Evolutionary conservation across 2,329 filamentous ascomycete genomes (phyloP).

Genomic region (Plenodomus lindquistii): DNA sequence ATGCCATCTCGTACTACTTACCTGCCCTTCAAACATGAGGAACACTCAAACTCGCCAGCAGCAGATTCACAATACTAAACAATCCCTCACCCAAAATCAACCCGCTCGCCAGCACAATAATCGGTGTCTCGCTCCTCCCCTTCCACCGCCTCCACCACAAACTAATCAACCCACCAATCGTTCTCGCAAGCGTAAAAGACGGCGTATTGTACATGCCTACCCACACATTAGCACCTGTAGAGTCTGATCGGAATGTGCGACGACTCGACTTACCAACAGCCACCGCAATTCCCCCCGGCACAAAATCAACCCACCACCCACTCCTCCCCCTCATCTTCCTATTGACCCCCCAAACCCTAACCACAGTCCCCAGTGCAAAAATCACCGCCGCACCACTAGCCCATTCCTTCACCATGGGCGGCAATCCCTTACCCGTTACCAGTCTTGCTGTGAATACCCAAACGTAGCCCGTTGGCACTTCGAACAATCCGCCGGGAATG

Average conservation of each 20-base stretch:
- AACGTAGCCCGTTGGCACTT: slow-evolving; percentile 92
- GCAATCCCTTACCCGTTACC: slow-evolving; percentile 87
- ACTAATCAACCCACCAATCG: slow-evolving; percentile 67
- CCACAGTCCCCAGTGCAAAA: slow-evolving; percentile 71
- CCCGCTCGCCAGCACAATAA: slow-evolving; percentile 88
- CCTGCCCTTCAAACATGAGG: slow-evolving; percentile 54
- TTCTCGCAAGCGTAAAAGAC: slow-evolving; percentile 88
- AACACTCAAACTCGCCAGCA: slow-evolving; percentile 75
- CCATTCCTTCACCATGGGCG: slow-evolving; percentile 80
- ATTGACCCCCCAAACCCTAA: slow-evolving; percentile 57
- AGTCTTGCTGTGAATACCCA: slow-evolving; percentile 97
- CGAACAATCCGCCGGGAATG: slow-evolving; percentile 86
- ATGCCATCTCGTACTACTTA: too few relatives aligned
- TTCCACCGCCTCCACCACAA: slow-evolving; percentile 21
- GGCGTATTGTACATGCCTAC: slow-evolving; percentile 95
- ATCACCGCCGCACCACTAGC: slow-evolving; percentile 73
- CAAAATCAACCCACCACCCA: slow-evolving; percentile 68
- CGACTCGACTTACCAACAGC: slow-evolving; percentile 70
- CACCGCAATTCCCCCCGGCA: slow-evolving; percentile 94
- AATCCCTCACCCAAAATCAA: slow-evolving; percentile 74
- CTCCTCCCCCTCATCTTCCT: slow-evolving; percentile 39
- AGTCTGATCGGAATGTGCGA: background rate
- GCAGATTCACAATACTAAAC: slow-evolving; percentile 85
- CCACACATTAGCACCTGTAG: background rate
- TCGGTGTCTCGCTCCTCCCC: slow-evolving; percentile 65